Base-by-base conservation (phyloP, 139 green algal species). In the Gonium pectorale region DNA sequence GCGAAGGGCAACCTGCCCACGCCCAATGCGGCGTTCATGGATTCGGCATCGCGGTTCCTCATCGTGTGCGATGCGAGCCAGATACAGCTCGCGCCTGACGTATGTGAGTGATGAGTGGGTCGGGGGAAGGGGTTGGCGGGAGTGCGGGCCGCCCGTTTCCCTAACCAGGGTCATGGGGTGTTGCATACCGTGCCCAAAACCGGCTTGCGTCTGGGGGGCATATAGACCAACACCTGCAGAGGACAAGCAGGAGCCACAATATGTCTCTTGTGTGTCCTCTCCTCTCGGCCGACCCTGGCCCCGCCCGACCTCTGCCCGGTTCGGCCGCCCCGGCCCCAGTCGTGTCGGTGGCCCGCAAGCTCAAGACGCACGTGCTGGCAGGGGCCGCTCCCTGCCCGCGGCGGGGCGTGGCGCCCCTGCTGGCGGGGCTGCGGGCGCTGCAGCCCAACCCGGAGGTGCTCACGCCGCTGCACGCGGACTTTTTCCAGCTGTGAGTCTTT, bases 391-490 rank as follows among this genome's bases (percentile, higher is more conserved):
- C 83, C 2, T 33, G 26, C 17, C 87, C 92, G 19, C 85, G 88
- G 44, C 75, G 82, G 0, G 95, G 88, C 59, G 85, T 98, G 31
- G 6, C 78, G 24, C 93, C 96, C 6, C 89, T 98, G 38, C 64
- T 79, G 21, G 43, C 72, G 13, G 96, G 90, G 0, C 38, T 97
- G 21, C 35, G 69, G 49, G 95, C 91, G 69, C 75, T 97, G 51
- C 89, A 91, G 75, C 90, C 90, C 21, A 80, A 67, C 3, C 44
- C 79, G 15, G 92, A 96, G 49, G 75, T 90, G 70, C 79, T 99
- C 17, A 97, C 96, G 17, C 96, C 96, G 15, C 85, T 98, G 38
- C 96, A 99, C 72, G 92, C 92, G 5, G 94, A 97, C 38, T 74
- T 97, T 29, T 90, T 96, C 49, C 93, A 96, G 78, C 80, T 95